phyloP scores from a whole-genome alignment of 371 early-diverging fungal genomes.

The Hamiltosporidium magnivora region DNA sequence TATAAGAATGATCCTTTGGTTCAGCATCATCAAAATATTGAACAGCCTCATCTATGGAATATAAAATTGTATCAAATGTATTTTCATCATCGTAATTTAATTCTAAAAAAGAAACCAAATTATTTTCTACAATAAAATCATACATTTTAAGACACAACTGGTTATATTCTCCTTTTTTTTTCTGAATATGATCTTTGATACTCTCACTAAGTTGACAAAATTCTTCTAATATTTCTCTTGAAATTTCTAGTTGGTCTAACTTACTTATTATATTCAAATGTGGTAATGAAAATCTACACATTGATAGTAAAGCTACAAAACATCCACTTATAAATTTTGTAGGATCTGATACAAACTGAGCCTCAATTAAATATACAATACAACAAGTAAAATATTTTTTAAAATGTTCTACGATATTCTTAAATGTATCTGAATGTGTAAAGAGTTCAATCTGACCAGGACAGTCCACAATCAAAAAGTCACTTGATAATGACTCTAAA shows the following conservation, averaged over 20 bases:
- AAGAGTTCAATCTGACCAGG: constrained; percentile 58
- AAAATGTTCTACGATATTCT: constrained; percentile 21
- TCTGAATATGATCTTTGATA: background rate
- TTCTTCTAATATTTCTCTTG: constrained; percentile 5
- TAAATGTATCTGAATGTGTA: constrained; percentile 36
- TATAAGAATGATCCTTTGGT: constrained; percentile 5
- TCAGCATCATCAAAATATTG: constrained; percentile 40
- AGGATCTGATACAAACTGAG: constrained; percentile 18
- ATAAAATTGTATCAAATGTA: constrained; percentile 12
- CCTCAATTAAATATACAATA: constrained; percentile 37
- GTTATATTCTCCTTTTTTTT: background rate
- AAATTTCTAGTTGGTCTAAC: constrained; percentile 12
- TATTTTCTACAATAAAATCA: constrained; percentile 7
- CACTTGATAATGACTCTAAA: constrained; percentile 19
- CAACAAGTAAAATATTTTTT: constrained; percentile 16
- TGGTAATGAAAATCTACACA: constrained; percentile 24
- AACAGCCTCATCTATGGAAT: constrained; percentile 23
- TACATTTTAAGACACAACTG: constrained; percentile 17
- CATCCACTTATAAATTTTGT: constrained; percentile 20
- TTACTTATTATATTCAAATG: constrained; percentile 30
- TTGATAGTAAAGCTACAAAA: constrained; percentile 25
- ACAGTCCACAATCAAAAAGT: constrained; percentile 52
- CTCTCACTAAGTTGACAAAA: background rate
- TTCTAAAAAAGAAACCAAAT: constrained; percentile 18
- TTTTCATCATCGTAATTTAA: constrained; percentile 35